These are phyloP conservation scores for Phytophthora capsici DNA, from an alignment of 352 stramenopile species.

Conservation along the genomic window DNA sequence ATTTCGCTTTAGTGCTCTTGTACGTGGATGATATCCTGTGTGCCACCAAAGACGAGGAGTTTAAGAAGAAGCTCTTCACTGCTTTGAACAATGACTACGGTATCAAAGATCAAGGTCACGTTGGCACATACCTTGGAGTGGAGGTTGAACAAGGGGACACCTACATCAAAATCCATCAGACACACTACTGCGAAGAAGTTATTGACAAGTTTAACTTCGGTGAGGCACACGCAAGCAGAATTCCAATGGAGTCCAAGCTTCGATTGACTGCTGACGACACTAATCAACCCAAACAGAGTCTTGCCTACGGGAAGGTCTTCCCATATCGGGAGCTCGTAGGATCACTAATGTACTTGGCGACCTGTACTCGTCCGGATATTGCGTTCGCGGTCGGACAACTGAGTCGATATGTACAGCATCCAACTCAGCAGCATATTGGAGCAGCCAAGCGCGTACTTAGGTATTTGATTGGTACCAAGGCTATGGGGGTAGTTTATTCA, in stretches of 20 bases:
- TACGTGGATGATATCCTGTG: slow-evolving; percentile 42
- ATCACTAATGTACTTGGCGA: slow-evolving; percentile 39
- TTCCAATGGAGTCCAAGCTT: slow-evolving; percentile 17
- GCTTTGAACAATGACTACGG: slow-evolving; percentile 23
- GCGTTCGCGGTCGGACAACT: slow-evolving; percentile 34
- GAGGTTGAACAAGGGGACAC: slow-evolving; percentile 12
- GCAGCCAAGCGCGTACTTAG: slow-evolving; percentile 1
- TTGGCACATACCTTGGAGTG: slow-evolving; percentile 16
- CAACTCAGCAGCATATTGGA: slow-evolving; percentile 15
- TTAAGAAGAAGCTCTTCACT: slow-evolving; percentile 28
- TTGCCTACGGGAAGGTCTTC: background rate
- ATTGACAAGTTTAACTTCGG: slow-evolving; percentile 12
- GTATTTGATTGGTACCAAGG: slow-evolving; percentile 3
- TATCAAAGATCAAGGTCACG: slow-evolving; percentile 32
- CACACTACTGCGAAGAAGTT: slow-evolving; percentile 17
- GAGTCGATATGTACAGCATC: slow-evolving; percentile 24
- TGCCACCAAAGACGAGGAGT: slow-evolving; percentile 19
- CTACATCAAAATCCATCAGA: slow-evolving; percentile 18
- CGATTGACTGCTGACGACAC: slow-evolving; percentile 9
- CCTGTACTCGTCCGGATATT: slow-evolving; percentile 28
- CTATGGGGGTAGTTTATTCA: background rate
- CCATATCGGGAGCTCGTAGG: slow-evolving; percentile 23
- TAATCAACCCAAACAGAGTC: slow-evolving; percentile 1
- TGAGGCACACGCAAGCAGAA: slow-evolving; percentile 6
- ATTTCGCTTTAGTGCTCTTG: slow-evolving; percentile 22